Evolutionary conservation across 2,329 filamentous ascomycete genomes (phyloP), one percentile per base, ranked within the genome.

Genomic region (Microsporum audouinii): DNA sequence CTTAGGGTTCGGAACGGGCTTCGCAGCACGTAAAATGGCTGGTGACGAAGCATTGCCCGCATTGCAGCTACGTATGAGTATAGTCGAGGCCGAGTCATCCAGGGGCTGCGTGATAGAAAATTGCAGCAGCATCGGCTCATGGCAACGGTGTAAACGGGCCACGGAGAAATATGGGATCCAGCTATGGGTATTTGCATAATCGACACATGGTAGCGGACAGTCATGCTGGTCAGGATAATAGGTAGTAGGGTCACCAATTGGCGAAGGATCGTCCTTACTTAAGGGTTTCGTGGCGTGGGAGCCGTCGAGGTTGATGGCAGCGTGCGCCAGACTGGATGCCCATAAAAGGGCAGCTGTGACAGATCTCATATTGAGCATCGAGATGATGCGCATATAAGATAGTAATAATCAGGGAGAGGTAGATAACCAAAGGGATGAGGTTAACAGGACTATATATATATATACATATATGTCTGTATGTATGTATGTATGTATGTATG

Each of bases 121-220:
- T 23, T 60, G 31, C n/a, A 60, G 10, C 10, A 60, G 45, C 12
- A 60, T 34, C 27, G 58, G 58, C 58, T 60, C 29, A 7, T 60
- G n/a, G 45, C 58, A 60, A 29, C 43, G 43, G 58, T 23, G 36
- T 10, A 60, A 41, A 23, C 58, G 58, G n/a, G 36, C 33, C 14
- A 60, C 58, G 10, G 58, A 60, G 23, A 55, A 55, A 33, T 60
- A 60, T 4, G 47, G 43, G 41, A 53, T 53, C 58, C 45, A 60
- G 23, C 55, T 41, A 43, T 57, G 55, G 23, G 17, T 41, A 29
- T 57, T 57, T 57, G 33, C 55, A 31, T 39, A 39, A 29, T 57
- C 55, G 27, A 38, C 33, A 57, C 36, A 57, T 39, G 53, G 55
- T 12, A 41, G 34, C 2, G 55, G 55, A 23, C 55, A 57, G n/a